Evolutionary conservation across 306 rosid genomes (phyloP).

Genomic region (Prunus dulcis): DNA sequence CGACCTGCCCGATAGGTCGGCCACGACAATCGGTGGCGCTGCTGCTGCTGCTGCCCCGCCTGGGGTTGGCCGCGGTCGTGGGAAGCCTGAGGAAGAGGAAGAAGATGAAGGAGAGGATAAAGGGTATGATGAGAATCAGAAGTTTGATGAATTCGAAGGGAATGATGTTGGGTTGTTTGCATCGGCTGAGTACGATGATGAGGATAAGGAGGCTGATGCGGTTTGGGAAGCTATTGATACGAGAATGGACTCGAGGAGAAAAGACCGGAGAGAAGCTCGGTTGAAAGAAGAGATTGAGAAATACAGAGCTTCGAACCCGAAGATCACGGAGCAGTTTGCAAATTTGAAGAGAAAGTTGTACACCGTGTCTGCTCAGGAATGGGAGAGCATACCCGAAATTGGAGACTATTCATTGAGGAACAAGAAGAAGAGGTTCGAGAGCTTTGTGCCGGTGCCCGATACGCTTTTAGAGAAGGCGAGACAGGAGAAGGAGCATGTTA

Average conservation of each 20-base stretch:
- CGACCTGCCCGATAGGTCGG: slow-evolving; percentile 68
- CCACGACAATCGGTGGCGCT: slow-evolving; percentile 45
- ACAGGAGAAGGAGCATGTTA: slow-evolving; percentile 86
- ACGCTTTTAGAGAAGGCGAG: slow-evolving; percentile 86
- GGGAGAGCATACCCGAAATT: slow-evolving; percentile 81
- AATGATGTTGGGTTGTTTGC: slow-evolving; percentile 89
- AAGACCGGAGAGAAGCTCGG: slow-evolving; percentile 85
- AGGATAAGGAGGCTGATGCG: slow-evolving; percentile 90
- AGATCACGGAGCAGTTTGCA: slow-evolving; percentile 82
- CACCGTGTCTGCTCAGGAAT: slow-evolving; percentile 59
- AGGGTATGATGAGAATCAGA: slow-evolving; percentile 86
- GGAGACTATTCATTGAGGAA: slow-evolving; percentile 80
- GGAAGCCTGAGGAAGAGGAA: slow-evolving; percentile 82
- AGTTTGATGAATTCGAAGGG: slow-evolving; percentile 87
- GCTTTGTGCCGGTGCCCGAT: slow-evolving; percentile 87
- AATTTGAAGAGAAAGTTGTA: slow-evolving; percentile 69
- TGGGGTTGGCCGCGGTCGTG: slow-evolving; percentile 49
- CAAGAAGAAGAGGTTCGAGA: slow-evolving; percentile 84
- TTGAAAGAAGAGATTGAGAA: slow-evolving; percentile 90
- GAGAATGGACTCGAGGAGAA: slow-evolving; percentile 92
- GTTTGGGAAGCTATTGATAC: slow-evolving; percentile 86
- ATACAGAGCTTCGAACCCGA: slow-evolving; percentile 80
- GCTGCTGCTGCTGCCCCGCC: slow-evolving; percentile 20
- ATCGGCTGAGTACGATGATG: slow-evolving; percentile 81
- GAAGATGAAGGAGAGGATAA: slow-evolving; percentile 79